Evolutionary conservation across 495 filamentous ascomycete genomes (phyloP), one percentile per base, ranked within the genome.

Genomic region (Neurospora sp.): DNA sequence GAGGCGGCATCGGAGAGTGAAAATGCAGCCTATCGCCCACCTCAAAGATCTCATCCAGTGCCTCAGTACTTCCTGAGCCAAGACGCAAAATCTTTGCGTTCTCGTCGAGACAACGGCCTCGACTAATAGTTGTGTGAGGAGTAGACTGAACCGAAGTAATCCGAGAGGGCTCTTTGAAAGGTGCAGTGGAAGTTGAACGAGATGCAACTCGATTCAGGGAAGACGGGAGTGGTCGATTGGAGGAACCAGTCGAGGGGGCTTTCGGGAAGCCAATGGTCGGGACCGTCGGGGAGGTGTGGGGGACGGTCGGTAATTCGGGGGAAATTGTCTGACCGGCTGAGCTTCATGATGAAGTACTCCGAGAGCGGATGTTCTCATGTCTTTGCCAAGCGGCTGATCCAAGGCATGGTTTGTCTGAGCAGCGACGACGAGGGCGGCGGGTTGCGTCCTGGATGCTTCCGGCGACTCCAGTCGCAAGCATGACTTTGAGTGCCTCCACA

Each of bases 391-490:
- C 2, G 97, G 81, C 77, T 97, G 96, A 75, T 98, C 94, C 0
- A 98, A 80, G 0, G 95, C 95, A 81, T 98, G 94, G 74, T 98
- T 98, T 4, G 96, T 98, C 75, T 97, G 92, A 37, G 93, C 92
- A 0, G 93, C 86, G 7, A 97, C 83, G 27, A 96, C 84, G 46
- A 97, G 90, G 4, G 40, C 12, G 82, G 81, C 14, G 81, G 80
- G n/a, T 48, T 48, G n/a, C 44, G 44, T 48, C 70, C 75, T 4
- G 75, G 70, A 1, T 48, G 35, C 16, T 35, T 73, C 1, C 72
- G 74, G 14, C 76, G 76, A 18, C 79, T 92, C 31, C 31, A 31
- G 31, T 31, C 87, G 9, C 82, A 82, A 97, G 81, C 70, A 97
- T 79, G 5, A 91, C 84, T 62, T 88, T 89, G 37, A 98, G 78